Conservation (phyloP, 495 filamentous ascomycete species). For the Neurospora sp. region DNA sequence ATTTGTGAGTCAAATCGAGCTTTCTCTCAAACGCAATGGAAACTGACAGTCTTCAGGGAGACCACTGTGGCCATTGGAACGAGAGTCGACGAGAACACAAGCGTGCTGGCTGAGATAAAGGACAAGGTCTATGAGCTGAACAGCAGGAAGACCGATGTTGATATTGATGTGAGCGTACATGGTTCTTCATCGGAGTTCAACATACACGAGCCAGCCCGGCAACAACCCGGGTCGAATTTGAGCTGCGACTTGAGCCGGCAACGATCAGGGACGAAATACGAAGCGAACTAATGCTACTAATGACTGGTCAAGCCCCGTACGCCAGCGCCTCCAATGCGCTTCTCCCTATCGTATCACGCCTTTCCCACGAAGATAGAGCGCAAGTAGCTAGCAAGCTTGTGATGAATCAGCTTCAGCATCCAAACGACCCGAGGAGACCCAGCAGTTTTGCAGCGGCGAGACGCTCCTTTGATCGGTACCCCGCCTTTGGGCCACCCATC, state of each 20-base stretch:
- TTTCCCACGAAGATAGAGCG: neutral
- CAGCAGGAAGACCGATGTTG: neutral
- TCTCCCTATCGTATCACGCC: neutral
- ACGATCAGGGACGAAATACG: neutral
- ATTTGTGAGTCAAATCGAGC: neutral
- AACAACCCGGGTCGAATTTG: neutral
- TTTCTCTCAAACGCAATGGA: neutral
- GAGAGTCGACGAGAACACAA: neutral
- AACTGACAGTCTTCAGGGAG: neutral
- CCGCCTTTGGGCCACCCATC: neutral
- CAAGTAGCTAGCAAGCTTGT: neutral
- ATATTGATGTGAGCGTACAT: neutral
- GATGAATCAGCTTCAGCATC: neutral
- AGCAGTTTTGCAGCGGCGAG: neutral
- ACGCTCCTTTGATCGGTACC: neutral
- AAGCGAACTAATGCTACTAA: neutral
- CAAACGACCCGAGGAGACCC: neutral
- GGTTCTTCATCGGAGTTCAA: neutral
- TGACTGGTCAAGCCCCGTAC: neutral
- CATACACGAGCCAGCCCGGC: neutral
- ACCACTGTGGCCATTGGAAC: neutral
- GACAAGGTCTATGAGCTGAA: neutral
- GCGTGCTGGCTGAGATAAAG: neutral
- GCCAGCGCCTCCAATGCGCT: neutral
- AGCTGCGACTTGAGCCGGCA: neutral